These are phyloP conservation scores for Tricholoma matsutake DNA, from an alignment of 768 basidiomycete genomes.

Conservation along the genomic window DNA sequence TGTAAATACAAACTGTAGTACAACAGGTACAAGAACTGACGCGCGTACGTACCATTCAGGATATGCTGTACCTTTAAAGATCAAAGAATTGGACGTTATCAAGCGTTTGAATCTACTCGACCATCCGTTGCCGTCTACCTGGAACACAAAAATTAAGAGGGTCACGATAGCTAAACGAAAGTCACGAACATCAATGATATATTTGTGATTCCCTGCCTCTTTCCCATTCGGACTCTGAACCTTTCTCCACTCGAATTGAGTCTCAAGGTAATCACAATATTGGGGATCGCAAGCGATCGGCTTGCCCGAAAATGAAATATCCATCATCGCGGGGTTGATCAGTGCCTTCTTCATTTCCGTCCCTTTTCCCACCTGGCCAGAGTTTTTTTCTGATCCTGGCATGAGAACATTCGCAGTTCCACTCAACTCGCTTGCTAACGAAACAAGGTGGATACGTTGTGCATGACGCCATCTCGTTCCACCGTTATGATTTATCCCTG, in stretches of 20 bases:
- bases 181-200: conserved; percentile 44
- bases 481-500: conserved; percentile 46
- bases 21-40: neutral
- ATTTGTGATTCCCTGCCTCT: conserved; percentile 54
- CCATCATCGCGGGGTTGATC: conserved; percentile 49
- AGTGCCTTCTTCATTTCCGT: conserved; percentile 26
- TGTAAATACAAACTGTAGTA: neutral
- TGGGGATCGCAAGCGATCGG: conserved; percentile 38
- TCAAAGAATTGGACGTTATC: conserved; percentile 53
- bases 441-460: conserved; percentile 46
- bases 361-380: conserved; percentile 32
- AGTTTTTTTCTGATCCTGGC: conserved; percentile 17
- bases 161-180: neutral
- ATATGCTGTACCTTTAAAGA: conserved; percentile 65
- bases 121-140: conserved; percentile 63
- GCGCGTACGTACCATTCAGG: conserved; percentile 56
- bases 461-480: conserved; percentile 39
- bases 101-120: conserved; percentile 60
- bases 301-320: conserved; percentile 50
- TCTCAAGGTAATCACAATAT: conserved; percentile 41
- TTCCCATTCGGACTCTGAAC: conserved; percentile 28
- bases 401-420: conserved; percentile 33
- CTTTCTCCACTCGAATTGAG: conserved; percentile 45
- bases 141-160: neutral
- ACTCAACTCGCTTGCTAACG: conserved; percentile 31